phyloP scores from a whole-genome alignment of 2,329 filamentous ascomycete species.

The Dendryphion nanum region DNA sequence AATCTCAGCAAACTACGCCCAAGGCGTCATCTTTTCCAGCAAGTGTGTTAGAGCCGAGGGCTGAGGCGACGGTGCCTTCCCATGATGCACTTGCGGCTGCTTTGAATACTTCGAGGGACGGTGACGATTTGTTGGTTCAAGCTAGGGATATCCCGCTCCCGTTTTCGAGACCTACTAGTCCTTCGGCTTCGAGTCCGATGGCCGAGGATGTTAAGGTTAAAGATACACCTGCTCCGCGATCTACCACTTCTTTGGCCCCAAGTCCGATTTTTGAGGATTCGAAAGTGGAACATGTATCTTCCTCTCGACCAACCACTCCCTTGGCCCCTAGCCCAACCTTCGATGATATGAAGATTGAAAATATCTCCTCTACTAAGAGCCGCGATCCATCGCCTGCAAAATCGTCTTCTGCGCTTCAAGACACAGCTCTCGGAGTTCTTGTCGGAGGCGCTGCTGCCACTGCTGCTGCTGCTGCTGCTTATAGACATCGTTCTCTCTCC shows the following conservation, averaged over 20 bases:
- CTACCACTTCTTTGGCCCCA: no score
- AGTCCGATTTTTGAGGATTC: no score
- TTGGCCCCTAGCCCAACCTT: slow-evolving; percentile 23
- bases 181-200: neutral
- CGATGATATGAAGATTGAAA: slow-evolving; percentile 25
- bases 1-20: slow-evolving; percentile 67
- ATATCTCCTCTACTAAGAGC: no score
- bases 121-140: no score
- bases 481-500: slow-evolving; percentile 16
- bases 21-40: slow-evolving; percentile 56
- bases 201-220: no score
- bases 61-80: neutral
- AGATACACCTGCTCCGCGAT: no score
- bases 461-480: slow-evolving; percentile 9
- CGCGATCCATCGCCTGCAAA: slow-evolving; percentile 17
- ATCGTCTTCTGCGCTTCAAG: slow-evolving; percentile 24
- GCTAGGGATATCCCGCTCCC: no score
- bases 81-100: no score
- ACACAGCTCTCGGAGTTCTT: slow-evolving; percentile 26
- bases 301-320: no score
- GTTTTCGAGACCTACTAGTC: no score
- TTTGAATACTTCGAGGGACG: no score
- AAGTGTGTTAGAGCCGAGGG: slow-evolving; percentile 8
- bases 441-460: slow-evolving; percentile 23
- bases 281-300: no score